Evolutionary conservation across 1,284 basidiomycete species (phyloP).

Genomic region (Sanghuangporus baumii): DNA sequence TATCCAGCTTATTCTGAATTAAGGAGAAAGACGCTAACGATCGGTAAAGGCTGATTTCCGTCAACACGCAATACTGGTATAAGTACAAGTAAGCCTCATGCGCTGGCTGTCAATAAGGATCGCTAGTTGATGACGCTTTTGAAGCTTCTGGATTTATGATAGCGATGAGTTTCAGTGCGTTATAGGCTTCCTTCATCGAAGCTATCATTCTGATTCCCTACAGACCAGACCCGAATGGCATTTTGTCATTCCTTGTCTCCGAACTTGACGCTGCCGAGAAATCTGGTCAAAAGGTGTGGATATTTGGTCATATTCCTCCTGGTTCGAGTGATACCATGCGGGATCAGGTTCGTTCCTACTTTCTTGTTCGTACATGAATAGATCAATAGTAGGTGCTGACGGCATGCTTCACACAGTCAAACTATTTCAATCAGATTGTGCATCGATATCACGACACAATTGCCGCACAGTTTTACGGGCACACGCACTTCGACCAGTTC

Average conservation of each 20-base stretch:
- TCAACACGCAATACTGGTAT: constrained; percentile 58
- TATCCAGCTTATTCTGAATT: background rate
- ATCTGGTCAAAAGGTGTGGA: constrained; percentile 46
- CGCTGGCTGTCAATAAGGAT: background rate
- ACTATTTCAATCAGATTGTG: constrained; percentile 53
- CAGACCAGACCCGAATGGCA: constrained; percentile 38
- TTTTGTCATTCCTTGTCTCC: constrained; percentile 37
- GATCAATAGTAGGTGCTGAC: constrained; percentile 8
- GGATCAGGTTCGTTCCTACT: constrained; percentile 31
- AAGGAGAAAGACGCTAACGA: background rate
- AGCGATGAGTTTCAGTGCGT: constrained; percentile 37
- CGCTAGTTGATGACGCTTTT: constrained; percentile 5
- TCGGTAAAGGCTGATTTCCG: constrained; percentile 39
- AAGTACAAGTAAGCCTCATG: constrained; percentile 36
- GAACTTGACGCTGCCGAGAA: constrained; percentile 51
- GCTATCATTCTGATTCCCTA: background rate
- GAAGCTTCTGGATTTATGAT: constrained; percentile 49
- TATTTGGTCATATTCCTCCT: constrained; percentile 47
- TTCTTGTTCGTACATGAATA: constrained; percentile 20
- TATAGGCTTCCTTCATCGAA: background rate
- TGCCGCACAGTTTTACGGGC: constrained; percentile 45
- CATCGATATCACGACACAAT: constrained; percentile 54
- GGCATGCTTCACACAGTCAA: constrained; percentile 32
- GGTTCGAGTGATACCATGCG: constrained; percentile 41
- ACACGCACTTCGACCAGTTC: constrained; percentile 49